Conservation (phyloP, 495 filamentous ascomycete species). For the Penicillium subrubescens region DNA sequence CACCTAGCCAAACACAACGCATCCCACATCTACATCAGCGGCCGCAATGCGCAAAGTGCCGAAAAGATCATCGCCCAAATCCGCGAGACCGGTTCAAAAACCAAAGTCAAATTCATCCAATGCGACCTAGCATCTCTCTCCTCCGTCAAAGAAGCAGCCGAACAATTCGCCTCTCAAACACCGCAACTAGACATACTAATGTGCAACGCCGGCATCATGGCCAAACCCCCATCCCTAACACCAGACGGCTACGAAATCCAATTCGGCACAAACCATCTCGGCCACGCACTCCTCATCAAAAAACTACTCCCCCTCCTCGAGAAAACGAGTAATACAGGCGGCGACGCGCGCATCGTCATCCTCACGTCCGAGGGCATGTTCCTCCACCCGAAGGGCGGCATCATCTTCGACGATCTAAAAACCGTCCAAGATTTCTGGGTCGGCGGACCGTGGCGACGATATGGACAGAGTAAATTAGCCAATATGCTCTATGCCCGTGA, state of each 20-base stretch:
- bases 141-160: constrained; percentile 41
- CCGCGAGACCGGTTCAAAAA: constrained; percentile 30
- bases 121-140: constrained; percentile 50
- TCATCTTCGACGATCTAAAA: constrained; percentile 36
- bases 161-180: constrained; percentile 33
- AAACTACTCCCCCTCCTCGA: constrained; percentile 58
- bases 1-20: constrained; percentile 57
- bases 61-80: constrained; percentile 46
- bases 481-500: constrained; percentile 63
- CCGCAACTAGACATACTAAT: constrained; percentile 58
- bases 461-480: constrained; percentile 68
- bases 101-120: constrained; percentile 39
- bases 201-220: constrained; percentile 73
- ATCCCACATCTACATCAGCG: constrained; percentile 59
- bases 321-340: constrained; percentile 34
- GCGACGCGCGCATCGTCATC: constrained; percentile 41
- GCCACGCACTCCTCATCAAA: constrained; percentile 62
- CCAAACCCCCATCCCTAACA: constrained; percentile 44
- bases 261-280: constrained; percentile 70
- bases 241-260: constrained; percentile 68
- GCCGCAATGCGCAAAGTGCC: constrained; percentile 49
- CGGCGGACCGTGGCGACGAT: constrained; percentile 47
- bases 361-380: constrained; percentile 42
- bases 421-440: constrained; percentile 16
- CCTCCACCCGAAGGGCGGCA: constrained; percentile 49